Conservation (phyloP, 1,139 yeast genomes). For the Lodderomyces parapsilosis region DNA sequence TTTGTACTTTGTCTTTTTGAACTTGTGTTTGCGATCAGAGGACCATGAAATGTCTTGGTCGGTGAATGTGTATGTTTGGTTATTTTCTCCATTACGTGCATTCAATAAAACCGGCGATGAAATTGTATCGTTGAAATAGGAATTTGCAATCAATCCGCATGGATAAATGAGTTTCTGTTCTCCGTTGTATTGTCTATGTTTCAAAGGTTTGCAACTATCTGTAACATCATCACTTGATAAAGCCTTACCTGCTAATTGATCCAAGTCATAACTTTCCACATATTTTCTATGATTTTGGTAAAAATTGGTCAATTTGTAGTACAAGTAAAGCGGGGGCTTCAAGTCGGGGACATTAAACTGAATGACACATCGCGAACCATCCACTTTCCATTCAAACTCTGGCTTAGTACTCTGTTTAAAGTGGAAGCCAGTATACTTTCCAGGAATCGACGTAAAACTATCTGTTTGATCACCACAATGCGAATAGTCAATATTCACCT, state of each 20-base stretch:
- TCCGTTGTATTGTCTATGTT: slow-evolving; percentile 32
- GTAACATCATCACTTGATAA: slow-evolving; percentile 45
- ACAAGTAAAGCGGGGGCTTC: slow-evolving; percentile 59
- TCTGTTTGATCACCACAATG: slow-evolving; percentile 42
- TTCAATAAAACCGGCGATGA: slow-evolving; percentile 47
- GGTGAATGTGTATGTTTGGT: slow-evolving; percentile 59
- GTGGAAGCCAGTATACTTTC: slow-evolving; percentile 51
- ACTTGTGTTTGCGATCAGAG: slow-evolving; percentile 67
- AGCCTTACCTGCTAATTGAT: slow-evolving; percentile 64
- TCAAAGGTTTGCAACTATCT: slow-evolving; percentile 61
- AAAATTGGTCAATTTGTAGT: slow-evolving; percentile 71
- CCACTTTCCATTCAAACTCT: slow-evolving; percentile 55
- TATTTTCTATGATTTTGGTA: slow-evolving; percentile 78
- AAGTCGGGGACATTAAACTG: slow-evolving; percentile 63
- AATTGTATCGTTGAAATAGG: slow-evolving; percentile 85
- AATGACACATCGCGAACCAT: slow-evolving; percentile 47
- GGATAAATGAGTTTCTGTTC: slow-evolving; percentile 61
- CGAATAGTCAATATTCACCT: slow-evolving; percentile 58
- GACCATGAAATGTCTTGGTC: slow-evolving; percentile 83
- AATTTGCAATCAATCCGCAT: slow-evolving; percentile 94
- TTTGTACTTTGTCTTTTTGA: slow-evolving; percentile 73
- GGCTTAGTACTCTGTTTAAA: slow-evolving; percentile 46
- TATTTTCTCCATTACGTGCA: slow-evolving; percentile 38
- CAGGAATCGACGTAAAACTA: slow-evolving; percentile 46
- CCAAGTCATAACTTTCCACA: slow-evolving; percentile 66